Percentiles rank a stretch among this genome's conserved stretches.
phyloP scores from a whole-genome alignment of 805 yeast species.

The Saccharomycopsis sp. region DNA sequence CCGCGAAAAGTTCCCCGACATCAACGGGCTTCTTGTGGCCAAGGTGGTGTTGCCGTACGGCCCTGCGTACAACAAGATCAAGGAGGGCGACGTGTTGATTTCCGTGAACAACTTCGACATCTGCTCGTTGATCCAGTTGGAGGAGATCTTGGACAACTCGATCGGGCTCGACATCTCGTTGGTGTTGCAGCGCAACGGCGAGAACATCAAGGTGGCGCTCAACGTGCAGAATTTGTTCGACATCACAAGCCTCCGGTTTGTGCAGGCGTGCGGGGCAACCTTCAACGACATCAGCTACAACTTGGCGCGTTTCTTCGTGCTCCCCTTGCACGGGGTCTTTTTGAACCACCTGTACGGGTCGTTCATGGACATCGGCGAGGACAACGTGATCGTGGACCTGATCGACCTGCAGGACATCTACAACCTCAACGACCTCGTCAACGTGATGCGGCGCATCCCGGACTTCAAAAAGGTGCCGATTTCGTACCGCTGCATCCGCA shows the following conservation, averaged over 20 bases:
- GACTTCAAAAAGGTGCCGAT: slow-evolving; percentile 21
- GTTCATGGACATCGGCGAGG: slow-evolving; percentile 21
- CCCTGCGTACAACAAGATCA: slow-evolving; percentile 20
- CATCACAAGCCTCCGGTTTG: slow-evolving; percentile 18
- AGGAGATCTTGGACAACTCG: slow-evolving; percentile 21
- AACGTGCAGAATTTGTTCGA: slow-evolving; percentile 21
- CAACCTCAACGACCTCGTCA: slow-evolving; percentile 21
- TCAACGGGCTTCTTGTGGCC: slow-evolving; percentile 22
- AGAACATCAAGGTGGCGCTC: slow-evolving; percentile 19
- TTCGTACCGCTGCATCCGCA: slow-evolving; percentile 19
- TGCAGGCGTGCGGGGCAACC: slow-evolving; percentile 21
- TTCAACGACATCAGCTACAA: slow-evolving; percentile 22
- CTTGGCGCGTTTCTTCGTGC: slow-evolving; percentile 21
- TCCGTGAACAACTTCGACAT: slow-evolving; percentile 22
- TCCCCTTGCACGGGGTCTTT: slow-evolving; percentile 21
- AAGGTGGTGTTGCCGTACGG: slow-evolving; percentile 22
- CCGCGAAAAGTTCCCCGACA: slow-evolving; percentile 22
- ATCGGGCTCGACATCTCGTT: slow-evolving; percentile 17
- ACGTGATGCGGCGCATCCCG: slow-evolving; percentile 20
- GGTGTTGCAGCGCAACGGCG: slow-evolving; percentile 22
- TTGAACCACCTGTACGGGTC: slow-evolving; percentile 20
- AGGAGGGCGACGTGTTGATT: slow-evolving; percentile 22
- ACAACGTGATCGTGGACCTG: slow-evolving; percentile 20
- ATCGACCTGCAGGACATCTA: slow-evolving; percentile 17
- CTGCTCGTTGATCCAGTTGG: slow-evolving; percentile 22